A percentile compares a stretch with the other conserved stretches of the same genome.
These are phyloP conservation scores for Talaromyces piceae DNA, from an alignment of 2,329 filamentous ascomycete species.

Conservation along the genomic window DNA sequence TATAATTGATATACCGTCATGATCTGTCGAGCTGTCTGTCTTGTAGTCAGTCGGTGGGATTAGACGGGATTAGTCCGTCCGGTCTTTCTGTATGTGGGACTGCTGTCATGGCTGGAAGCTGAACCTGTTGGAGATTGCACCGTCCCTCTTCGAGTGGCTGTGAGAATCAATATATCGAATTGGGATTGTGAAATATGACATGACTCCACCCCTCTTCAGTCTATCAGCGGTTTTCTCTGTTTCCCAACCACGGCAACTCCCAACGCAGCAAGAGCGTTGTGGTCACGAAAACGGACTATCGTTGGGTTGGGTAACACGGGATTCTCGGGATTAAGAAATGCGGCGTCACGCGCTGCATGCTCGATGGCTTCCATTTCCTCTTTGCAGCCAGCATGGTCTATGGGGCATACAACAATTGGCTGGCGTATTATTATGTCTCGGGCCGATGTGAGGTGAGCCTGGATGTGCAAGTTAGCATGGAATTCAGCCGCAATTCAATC, in stretches of 20 bases:
- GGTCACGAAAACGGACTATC: constrained; percentile 74
- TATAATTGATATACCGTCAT: background rate
- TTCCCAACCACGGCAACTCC: constrained; percentile 58
- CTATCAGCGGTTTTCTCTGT: constrained; percentile 56
- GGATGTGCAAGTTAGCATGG: constrained; percentile 13
- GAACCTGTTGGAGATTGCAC: background rate
- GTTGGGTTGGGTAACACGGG: constrained; percentile 83
- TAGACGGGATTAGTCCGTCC: background rate
- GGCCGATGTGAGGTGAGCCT: constrained; percentile 84
- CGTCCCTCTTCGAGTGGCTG: background rate
- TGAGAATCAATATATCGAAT: background rate
- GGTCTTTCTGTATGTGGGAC: background rate
- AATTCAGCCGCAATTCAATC: background rate
- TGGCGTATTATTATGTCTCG: constrained; percentile 83
- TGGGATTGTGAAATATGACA: background rate
- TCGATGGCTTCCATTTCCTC: constrained; percentile 99
- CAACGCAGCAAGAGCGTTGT: constrained; percentile 51
- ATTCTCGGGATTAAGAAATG: constrained; percentile 78
- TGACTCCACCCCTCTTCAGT: constrained; percentile 39
- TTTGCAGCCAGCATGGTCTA: constrained; percentile 92
- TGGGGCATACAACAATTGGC: constrained; percentile 89
- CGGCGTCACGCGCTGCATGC: constrained; percentile 87
- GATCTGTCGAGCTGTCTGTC: background rate
- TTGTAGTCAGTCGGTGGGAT: background rate
- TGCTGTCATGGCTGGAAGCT: background rate